Evolutionary conservation across 257 asterid species (phyloP).

Genomic region (Handroanthus guayacan): DNA sequence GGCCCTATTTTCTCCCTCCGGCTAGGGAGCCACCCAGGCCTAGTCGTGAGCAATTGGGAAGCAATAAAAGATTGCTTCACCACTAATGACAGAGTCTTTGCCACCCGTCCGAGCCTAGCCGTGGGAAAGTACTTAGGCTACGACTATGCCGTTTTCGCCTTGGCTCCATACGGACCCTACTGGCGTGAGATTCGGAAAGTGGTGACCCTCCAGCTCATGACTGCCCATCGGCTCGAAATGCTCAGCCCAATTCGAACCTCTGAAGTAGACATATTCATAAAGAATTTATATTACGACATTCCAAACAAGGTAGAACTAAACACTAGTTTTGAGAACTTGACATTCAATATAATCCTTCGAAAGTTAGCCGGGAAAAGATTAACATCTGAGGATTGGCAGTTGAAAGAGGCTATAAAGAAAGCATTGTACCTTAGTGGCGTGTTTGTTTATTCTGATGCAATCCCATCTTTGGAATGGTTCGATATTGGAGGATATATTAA

Average conservation of each 20-base stretch:
- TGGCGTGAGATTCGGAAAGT: slow-evolving; percentile 66
- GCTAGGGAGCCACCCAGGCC: slow-evolving; percentile 50
- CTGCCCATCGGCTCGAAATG: slow-evolving; percentile 47
- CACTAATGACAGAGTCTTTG: slow-evolving; percentile 55
- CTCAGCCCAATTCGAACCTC: slow-evolving; percentile 48
- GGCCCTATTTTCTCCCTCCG: slow-evolving; percentile 67
- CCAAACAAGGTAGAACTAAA: slow-evolving; percentile 33
- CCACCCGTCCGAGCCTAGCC: slow-evolving; percentile 51
- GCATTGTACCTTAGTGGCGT: slow-evolving; percentile 52
- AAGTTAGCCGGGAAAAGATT: slow-evolving; percentile 55
- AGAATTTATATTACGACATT: slow-evolving; percentile 34
- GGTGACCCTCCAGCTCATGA: slow-evolving; percentile 54
- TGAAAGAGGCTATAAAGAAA: slow-evolving; percentile 51
- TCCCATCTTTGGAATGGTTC: slow-evolving; percentile 65
- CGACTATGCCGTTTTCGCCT: slow-evolving; percentile 40
- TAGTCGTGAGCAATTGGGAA: slow-evolving; percentile 62
- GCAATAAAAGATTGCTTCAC: slow-evolving; percentile 59
- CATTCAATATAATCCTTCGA: slow-evolving; percentile 46
- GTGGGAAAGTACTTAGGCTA: slow-evolving; percentile 48
- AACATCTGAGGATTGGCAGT: slow-evolving; percentile 31
- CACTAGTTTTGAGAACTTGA: slow-evolving; percentile 51
- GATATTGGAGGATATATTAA: slow-evolving; percentile 64
- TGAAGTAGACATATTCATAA: slow-evolving; percentile 43
- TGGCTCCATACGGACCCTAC: slow-evolving; percentile 62
- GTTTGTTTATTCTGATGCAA: slow-evolving; percentile 59